These are phyloP conservation scores for Sicyos baderoa DNA, from an alignment of 306 rosid genomes.

Conservation along the genomic window DNA sequence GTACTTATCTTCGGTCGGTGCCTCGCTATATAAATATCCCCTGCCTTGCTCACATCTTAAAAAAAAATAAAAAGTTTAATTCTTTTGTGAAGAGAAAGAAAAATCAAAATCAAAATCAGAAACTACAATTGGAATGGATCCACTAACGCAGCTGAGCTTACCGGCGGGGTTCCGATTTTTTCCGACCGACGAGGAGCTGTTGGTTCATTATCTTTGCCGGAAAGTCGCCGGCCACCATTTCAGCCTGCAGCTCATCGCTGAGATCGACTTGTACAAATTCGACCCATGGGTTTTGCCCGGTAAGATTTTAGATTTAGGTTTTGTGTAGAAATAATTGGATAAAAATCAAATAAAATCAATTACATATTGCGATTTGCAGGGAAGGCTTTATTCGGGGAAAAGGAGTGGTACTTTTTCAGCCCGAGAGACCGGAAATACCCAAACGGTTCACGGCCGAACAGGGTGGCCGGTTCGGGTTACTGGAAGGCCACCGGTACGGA, in stretches of 20 bases:
- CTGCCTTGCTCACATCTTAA: too few species aligned
- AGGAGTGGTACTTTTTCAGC: conserved; percentile 93
- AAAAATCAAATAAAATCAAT: too few species aligned
- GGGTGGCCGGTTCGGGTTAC: conserved; percentile 90
- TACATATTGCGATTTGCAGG: conserved; percentile 32
- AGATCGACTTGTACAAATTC: conserved; percentile 75
- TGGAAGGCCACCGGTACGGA: conserved; percentile 99
- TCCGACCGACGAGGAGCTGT: conserved; percentile 88
- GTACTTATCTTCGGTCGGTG: conserved; percentile 9
- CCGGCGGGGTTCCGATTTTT: conserved; percentile 93
- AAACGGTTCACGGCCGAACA: conserved; percentile 77
- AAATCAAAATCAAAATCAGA: too few species aligned
- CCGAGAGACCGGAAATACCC: conserved; percentile 89
- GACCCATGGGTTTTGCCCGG: conserved; percentile 95
- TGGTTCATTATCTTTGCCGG: conserved; percentile 79
- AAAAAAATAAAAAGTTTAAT: background rate
- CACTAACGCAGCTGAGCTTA: conserved; percentile 59
- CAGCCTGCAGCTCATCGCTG: conserved; percentile 59
- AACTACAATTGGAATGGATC: too few species aligned
- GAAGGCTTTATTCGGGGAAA: conserved; percentile 81
- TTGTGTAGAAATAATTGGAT: too few species aligned
- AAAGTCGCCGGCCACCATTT: conserved; percentile 93
- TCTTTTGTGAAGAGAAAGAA: conserved; percentile 11
- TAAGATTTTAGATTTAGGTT: too few species aligned
- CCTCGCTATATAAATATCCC: conserved; percentile 12